Conservation (phyloP, 371 early-diverging fungal genomes). For the Funneliformis caledonium region DNA sequence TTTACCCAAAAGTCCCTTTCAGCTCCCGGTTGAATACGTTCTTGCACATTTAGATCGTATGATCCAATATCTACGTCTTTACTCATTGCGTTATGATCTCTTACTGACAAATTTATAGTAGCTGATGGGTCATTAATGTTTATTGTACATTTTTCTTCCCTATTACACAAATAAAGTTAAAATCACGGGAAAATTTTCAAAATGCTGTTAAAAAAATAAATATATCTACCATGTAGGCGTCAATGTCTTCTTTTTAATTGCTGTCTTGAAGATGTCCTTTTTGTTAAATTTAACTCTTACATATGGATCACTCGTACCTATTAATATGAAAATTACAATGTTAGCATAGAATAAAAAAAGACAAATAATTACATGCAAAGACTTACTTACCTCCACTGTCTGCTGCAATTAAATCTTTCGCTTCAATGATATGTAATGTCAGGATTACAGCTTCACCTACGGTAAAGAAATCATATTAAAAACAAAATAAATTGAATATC, state of each 20-base stretch:
- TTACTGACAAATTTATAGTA: constrained; percentile 58
- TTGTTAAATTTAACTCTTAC: constrained; percentile 56
- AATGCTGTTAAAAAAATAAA: background rate
- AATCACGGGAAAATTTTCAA: background rate
- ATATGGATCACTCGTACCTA: constrained; percentile 60
- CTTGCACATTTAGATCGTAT: constrained; percentile 58
- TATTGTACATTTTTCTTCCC: background rate
- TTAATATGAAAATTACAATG: background rate
- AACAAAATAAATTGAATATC: too few species aligned
- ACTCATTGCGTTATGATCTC: constrained; percentile 70
- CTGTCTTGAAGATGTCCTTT: constrained; percentile 69
- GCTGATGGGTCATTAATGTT: constrained; percentile 50
- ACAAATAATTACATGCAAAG: background rate
- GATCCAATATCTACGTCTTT: constrained; percentile 64
- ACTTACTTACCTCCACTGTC: constrained; percentile 54
- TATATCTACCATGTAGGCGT: constrained; percentile 73
- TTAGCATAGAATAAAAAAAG: background rate
- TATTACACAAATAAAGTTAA: background rate
- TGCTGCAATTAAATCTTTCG: constrained; percentile 60
- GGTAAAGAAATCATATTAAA: too few species aligned
- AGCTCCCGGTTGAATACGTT: constrained; percentile 45
- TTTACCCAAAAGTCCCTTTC: constrained; percentile 20
- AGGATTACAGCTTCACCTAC: constrained; percentile 47
- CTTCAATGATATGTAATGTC: constrained; percentile 55
- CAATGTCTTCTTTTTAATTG: constrained; percentile 72